Conservation (phyloP, 495 filamentous ascomycete genomes). For the Penicillium crystallinum region DNA sequence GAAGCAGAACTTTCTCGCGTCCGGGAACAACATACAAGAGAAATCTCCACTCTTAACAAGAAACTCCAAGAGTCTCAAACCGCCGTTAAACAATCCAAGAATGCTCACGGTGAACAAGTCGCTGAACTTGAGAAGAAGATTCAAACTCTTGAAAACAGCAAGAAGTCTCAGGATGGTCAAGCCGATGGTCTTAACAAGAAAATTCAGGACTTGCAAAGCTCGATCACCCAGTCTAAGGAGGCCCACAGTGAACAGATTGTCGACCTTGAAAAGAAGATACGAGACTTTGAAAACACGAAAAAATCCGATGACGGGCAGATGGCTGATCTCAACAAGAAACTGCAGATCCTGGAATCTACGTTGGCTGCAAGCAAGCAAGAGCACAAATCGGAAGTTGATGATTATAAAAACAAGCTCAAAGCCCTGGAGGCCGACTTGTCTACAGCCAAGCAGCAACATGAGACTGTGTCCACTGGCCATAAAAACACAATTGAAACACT, state of each 20-base stretch:
- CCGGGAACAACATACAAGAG: constrained; percentile 47
- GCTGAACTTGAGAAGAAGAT: constrained; percentile 53
- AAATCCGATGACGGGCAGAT: constrained; percentile 7
- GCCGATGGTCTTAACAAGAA: constrained; percentile 43
- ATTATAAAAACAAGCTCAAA: constrained; percentile 49
- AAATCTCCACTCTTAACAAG: constrained; percentile 52
- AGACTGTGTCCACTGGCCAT: constrained; percentile 55
- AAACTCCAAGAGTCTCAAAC: constrained; percentile 52
- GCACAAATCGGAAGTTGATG: constrained; percentile 22
- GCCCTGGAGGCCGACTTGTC: constrained; percentile 52
- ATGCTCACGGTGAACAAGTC: constrained; percentile 51
- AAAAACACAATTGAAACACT: constrained; percentile 49
- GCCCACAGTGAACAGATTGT: not conserved
- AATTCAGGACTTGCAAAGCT: constrained; percentile 43
- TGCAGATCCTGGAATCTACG: constrained; percentile 13
- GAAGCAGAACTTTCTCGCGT: constrained; percentile 57
- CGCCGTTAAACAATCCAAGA: constrained; percentile 47
- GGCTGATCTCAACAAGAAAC: constrained; percentile 1
- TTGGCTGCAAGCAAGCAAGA: constrained; percentile 37
- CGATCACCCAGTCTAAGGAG: constrained; percentile 42
- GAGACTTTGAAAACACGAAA: not conserved
- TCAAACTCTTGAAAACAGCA: constrained; percentile 46
- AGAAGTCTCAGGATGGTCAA: constrained; percentile 32
- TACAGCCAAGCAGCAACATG: constrained; percentile 49
- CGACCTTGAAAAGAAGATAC: constrained; percentile 45